Base-by-base conservation (phyloP, 148 eudicot species). In the Rhododendron vialii region DNA sequence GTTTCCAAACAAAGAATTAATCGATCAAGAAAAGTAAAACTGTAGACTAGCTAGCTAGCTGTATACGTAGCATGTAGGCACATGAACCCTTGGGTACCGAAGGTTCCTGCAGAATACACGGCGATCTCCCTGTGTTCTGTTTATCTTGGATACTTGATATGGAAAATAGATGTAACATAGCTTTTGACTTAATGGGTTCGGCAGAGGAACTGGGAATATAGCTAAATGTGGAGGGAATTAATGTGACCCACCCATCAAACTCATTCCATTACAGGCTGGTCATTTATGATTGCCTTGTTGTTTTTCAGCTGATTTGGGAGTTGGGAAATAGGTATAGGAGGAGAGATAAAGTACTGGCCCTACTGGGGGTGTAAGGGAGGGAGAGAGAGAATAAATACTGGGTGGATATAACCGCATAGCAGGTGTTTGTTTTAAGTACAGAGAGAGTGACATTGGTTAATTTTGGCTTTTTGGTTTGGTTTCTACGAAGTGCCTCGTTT, bases 101-200 rank as follows among this genome's bases (percentile, higher is more conserved):
- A 88, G 90, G 87, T 87, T 89, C 87, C 81, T 82, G 83, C 80
- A 86, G 50, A 75, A 81, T 38, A 36, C 87, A 84, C 83, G 86
- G 86, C 78, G 35, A 82, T 76, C 69, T 57, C 45, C 55, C n/a
- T 35, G 69, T 55, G 7, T 18, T 28, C 38, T 81, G 38, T 74
- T 55, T 57, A 26, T 22, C 48, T 51, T 30, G 3, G 0, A 20
- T 75, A 33, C 57, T 33, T 73, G 33, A 45, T 28, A 28, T 35
- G 50, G 80, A 28, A 63, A 51, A 80, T 86, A 76, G 86, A 89
- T 82, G 91, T 87, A 90, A 90, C 91, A 84, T 90, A 87, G 86
- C 87, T 82, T 88, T 92, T 84, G 78, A 84, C 86, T 84, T 87
- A 71, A 84, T 48, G 89, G 51, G 81, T 53, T 33, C 22, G 67